A percentile compares a stretch with the other conserved stretches of the same genome.
phyloP scores from a whole-genome alignment of 441 rosid genomes.

The Manihot esculenta region DNA sequence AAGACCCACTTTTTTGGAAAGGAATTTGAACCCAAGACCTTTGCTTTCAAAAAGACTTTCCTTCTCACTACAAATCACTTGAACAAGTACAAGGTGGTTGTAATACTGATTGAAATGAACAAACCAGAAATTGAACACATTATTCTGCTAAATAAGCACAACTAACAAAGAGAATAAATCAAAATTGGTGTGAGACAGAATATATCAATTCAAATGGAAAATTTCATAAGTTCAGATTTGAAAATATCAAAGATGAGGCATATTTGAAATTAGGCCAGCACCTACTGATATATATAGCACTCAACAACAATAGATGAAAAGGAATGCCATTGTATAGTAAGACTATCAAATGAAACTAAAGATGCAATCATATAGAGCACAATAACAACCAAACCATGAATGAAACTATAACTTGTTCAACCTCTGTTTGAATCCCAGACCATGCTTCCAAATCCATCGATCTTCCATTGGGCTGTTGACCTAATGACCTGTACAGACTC shows the following conservation, averaged over 20 bases:
- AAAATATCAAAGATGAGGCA: neutral
- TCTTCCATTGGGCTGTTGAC: slow-evolving; percentile 69
- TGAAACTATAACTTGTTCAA: slow-evolving; percentile 30
- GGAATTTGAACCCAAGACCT: too few relatives aligned
- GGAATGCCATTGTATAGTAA: neutral
- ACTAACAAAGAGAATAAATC: neutral
- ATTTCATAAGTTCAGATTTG: neutral
- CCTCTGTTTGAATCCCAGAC: slow-evolving; percentile 88
- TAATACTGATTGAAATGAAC: neutral
- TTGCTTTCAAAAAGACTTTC: too few relatives aligned
- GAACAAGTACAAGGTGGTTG: neutral
- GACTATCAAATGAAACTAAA: neutral
- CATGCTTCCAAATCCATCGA: slow-evolving; percentile 71
- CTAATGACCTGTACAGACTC: slow-evolving; percentile 80
- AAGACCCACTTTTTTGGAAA: too few relatives aligned
- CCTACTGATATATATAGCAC: neutral
- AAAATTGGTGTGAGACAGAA: slow-evolving; percentile 1
- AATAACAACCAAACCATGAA: slow-evolving; percentile 2
- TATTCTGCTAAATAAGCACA: neutral
- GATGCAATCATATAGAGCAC: neutral
- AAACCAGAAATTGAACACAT: neutral
- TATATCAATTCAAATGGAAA: neutral
- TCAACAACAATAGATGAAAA: too few relatives aligned
- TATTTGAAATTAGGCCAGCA: neutral
- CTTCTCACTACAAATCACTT: neutral